A percentile compares a stretch with the other conserved stretches of the same genome.
Evolutionary conservation across 1,139 yeast genomes (phyloP).

Genomic region (Diutina neorugosa): DNA sequence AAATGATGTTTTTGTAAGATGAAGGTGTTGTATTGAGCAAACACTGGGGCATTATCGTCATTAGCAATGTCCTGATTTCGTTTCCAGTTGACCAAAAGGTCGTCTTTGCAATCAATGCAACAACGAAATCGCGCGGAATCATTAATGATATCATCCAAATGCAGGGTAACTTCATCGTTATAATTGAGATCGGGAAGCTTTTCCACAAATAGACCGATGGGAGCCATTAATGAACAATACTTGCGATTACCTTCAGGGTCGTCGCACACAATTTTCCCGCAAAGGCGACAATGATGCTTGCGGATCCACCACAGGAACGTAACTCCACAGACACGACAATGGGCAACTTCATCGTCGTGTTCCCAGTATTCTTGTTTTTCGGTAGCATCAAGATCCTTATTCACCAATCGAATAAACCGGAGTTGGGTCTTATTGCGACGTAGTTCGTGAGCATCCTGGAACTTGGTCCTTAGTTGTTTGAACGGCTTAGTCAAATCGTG

Average conservation of each 20-base stretch:
- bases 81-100: conserved; percentile 45
- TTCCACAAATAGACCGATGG: conserved; percentile 36
- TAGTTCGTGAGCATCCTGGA: not conserved
- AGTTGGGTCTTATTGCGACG: not conserved
- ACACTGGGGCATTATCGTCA: conserved; percentile 10
- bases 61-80: conserved; percentile 13
- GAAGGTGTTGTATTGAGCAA: conserved; percentile 21
- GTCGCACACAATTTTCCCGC: conserved; percentile 79
- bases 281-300: conserved; percentile 80
- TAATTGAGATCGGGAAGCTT: conserved; percentile 27
- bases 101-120: conserved; percentile 58
- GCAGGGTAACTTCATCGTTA: conserved; percentile 16
- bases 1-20: conserved; percentile 23
- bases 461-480: not conserved
- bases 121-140: conserved; percentile 25
- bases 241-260: conserved; percentile 22
- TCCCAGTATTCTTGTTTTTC: conserved; percentile 40
- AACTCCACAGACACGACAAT: conserved; percentile 56
- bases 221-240: conserved; percentile 63
- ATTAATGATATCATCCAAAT: conserved; percentile 10
- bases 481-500: not conserved
- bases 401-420: not conserved
- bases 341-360: conserved; percentile 33
- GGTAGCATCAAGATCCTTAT: not conserved
- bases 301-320: conserved; percentile 48